A percentile compares a stretch with the other conserved stretches of the same genome.
phyloP scores from a whole-genome alignment of 2,329 filamentous ascomycete genomes.

The Neopestalotiopsis rosae region DNA sequence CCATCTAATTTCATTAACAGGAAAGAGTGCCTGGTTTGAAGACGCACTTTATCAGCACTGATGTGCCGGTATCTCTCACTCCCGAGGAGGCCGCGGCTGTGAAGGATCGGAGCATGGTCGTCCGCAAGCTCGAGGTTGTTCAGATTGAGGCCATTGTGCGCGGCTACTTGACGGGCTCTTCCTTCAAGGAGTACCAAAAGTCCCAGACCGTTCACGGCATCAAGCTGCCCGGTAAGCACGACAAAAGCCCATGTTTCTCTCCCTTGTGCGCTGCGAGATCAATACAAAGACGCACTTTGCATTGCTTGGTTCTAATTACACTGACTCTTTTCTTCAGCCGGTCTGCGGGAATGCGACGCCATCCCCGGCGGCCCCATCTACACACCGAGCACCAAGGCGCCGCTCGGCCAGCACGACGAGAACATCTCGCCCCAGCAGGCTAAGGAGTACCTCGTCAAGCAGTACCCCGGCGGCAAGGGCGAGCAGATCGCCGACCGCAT shows the following conservation, averaged over 20 bases:
- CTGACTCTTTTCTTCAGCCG: conserved; percentile 35
- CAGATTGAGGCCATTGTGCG: conserved; percentile 74
- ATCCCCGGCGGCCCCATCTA: conserved; percentile 70
- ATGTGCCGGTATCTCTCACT: conserved; percentile 34
- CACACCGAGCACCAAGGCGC: conserved; percentile 86
- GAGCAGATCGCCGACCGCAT: conserved; percentile 67
- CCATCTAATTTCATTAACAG: background rate
- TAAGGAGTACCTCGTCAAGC: conserved; percentile 38
- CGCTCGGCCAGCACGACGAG: conserved; percentile 78
- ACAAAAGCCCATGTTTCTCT: background rate
- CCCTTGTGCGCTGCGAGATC: background rate
- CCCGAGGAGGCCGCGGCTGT: conserved; percentile 55
- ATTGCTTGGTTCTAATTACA: background rate
- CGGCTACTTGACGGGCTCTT: conserved; percentile 86
- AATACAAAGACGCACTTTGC: background rate
- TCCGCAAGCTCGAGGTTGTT: conserved; percentile 75
- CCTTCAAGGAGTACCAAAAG: conserved; percentile 77
- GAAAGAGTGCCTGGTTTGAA: conserved; percentile 52
- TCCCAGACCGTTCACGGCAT: conserved; percentile 83
- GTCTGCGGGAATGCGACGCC: conserved; percentile 72
- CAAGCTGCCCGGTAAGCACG: conserved; percentile 53
- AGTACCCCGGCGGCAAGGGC: conserved; percentile 59
- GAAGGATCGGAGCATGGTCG: conserved; percentile 76
- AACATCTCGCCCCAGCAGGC: conserved; percentile 79
- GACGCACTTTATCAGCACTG: conserved; percentile 55